These are phyloP conservation scores for Truncatella angustata DNA, from an alignment of 2,329 filamentous ascomycete genomes.

Conservation along the genomic window DNA sequence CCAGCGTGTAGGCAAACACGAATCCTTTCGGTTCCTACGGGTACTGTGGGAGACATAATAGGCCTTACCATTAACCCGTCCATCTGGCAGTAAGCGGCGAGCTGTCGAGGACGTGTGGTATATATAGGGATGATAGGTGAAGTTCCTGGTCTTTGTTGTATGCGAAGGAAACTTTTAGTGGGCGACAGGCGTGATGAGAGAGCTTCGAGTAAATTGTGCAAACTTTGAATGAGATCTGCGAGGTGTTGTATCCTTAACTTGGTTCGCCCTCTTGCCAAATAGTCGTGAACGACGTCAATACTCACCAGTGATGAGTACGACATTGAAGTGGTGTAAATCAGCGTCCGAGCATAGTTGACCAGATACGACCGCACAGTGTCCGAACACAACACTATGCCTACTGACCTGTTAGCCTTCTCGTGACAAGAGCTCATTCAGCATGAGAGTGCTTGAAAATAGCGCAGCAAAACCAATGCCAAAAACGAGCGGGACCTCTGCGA, in stretches of 20 bases:
- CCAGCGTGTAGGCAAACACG: constrained; percentile 58
- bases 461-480: no score
- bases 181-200: no score
- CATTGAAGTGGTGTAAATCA: constrained; percentile 74
- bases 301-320: constrained; percentile 49
- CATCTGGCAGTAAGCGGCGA: constrained; percentile 53
- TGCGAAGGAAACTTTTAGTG: no score
- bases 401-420: neutral
- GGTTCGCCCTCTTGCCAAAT: no score
- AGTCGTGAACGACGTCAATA: constrained; percentile 28
- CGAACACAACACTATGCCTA: constrained; percentile 63
- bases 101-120: constrained; percentile 47
- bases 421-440: neutral
- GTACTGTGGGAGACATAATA: constrained; percentile 60
- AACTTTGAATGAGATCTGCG: no score
- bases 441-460: neutral
- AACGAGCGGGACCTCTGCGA: no score
- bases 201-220: no score
- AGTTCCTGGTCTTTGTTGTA: no score
- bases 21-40: constrained; percentile 53
- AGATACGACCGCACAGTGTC: constrained; percentile 59
- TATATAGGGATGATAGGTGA: constrained; percentile 59
- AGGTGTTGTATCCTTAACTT: no score
- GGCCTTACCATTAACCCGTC: constrained; percentile 53
- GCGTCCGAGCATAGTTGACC: constrained; percentile 71